A percentile compares a stretch with the other conserved stretches of the same genome.
These are phyloP conservation scores for Entomortierella parvispora DNA, from an alignment of 192 early-diverging fungal species.

Conservation along the genomic window DNA sequence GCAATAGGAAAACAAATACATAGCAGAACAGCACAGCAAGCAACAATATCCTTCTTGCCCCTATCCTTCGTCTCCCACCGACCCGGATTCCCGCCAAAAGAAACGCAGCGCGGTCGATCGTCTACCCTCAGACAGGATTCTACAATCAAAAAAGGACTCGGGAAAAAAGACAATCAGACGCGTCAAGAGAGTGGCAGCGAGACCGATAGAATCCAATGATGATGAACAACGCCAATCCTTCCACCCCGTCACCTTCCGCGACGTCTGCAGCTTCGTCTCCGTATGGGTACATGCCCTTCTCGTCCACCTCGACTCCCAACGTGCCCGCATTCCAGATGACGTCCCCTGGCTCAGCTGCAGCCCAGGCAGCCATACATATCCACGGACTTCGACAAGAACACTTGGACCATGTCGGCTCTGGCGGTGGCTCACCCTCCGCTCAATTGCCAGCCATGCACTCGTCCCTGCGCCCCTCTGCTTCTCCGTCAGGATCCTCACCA, in stretches of 20 bases:
- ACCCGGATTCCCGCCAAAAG: too few species aligned
- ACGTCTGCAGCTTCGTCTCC: conserved; percentile 1
- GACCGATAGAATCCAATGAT: background rate
- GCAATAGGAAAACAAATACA: background rate
- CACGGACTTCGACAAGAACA: background rate
- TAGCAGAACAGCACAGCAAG: too few species aligned
- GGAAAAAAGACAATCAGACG: background rate
- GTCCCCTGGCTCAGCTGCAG: background rate
- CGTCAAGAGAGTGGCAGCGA: too few species aligned
- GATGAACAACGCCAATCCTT: background rate
- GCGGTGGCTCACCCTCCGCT: background rate
- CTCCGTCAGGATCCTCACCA: conserved; percentile 17
- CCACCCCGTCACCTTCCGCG: conserved; percentile 2
- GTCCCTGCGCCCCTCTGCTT: conserved; percentile 16
- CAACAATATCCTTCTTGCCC: too few species aligned
- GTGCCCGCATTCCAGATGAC: background rate
- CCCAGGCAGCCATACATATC: background rate
- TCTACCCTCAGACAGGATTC: too few species aligned
- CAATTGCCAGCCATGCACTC: conserved; percentile 7
- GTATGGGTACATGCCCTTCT: too few species aligned
- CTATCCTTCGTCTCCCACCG: too few species aligned
- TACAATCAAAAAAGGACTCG: too few species aligned
- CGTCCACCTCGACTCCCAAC: conserved; percentile 3
- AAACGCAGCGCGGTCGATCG: too few species aligned
- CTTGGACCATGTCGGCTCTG: conserved; percentile 2